These are phyloP conservation scores for Tuctoria greenei DNA, from an alignment of 176 grass and related monocot species.

Conservation along the genomic window DNA sequence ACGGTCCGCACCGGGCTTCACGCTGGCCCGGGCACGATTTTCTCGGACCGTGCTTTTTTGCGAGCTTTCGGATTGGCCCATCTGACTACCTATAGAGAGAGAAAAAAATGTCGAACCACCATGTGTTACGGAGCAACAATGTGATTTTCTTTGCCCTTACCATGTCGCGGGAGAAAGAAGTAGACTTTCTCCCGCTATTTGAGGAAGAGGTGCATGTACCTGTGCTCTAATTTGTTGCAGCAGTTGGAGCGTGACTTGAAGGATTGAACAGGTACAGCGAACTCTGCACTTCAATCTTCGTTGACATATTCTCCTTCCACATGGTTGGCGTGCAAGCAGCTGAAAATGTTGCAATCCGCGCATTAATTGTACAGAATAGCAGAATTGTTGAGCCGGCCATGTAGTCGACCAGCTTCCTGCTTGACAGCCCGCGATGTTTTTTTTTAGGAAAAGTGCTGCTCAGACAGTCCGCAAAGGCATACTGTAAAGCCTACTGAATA, in stretches of 20 bases:
- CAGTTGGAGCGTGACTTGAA: slow-evolving; percentile 10
- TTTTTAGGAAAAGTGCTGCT: slow-evolving; percentile 4
- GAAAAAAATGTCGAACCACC: not conserved
- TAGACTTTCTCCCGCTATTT: not conserved
- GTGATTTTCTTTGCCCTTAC: not conserved
- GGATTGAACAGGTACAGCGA: not conserved
- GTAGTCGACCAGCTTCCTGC: not conserved
- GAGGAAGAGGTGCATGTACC: slow-evolving; percentile 19
- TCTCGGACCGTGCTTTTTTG: too few relatives aligned
- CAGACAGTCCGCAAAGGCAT: too few relatives aligned
- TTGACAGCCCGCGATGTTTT: not conserved
- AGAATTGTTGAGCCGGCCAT: slow-evolving; percentile 26
- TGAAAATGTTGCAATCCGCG: not conserved
- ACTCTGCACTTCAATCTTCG: slow-evolving; percentile 12
- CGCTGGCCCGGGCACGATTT: too few relatives aligned
- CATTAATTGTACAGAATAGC: not conserved
- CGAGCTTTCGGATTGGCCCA: too few relatives aligned
- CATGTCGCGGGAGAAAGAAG: too few relatives aligned
- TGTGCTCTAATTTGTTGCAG: slow-evolving; percentile 18
- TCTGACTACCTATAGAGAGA: too few relatives aligned
- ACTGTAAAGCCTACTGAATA: too few relatives aligned
- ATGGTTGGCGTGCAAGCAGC: not conserved
- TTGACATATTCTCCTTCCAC: slow-evolving; percentile 1
- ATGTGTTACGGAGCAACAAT: slow-evolving; percentile 11
- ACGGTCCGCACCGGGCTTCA: too few relatives aligned